Percentiles rank a stretch among this genome's conserved stretches.
Evolutionary conservation across 164 flowering plant genomes (phyloP).

Genomic region (Annona squamosa): DNA sequence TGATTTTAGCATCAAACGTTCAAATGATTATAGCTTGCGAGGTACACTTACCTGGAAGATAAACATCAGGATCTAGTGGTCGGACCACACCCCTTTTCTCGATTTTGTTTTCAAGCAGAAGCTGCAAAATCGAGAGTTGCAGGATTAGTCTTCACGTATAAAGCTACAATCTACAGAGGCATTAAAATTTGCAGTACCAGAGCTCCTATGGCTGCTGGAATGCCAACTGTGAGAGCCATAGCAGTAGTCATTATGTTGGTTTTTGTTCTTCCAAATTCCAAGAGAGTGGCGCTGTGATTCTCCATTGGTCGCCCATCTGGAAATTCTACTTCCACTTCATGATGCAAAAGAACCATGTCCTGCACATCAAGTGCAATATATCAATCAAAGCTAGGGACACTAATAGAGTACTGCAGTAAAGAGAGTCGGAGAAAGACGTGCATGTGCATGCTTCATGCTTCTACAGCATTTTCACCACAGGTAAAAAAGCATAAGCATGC

Average conservation of each 20-base stretch:
- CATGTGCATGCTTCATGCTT: too few relatives aligned
- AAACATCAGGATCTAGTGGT: conserved; percentile 83
- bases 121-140: conserved; percentile 35
- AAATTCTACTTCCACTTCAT: conserved; percentile 72
- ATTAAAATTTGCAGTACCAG: conserved; percentile 37
- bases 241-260: conserved; percentile 60
- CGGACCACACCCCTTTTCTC: conserved; percentile 66
- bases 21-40: background rate
- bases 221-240: conserved; percentile 91
- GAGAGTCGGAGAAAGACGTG: background rate
- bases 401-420: background rate
- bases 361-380: conserved; percentile 16
- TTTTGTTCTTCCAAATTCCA: conserved; percentile 67
- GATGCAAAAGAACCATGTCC: conserved; percentile 98
- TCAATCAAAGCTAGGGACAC: background rate
- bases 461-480: background rate
- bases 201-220: conserved; percentile 93
- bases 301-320: conserved; percentile 51
- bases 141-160: background rate
- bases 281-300: conserved; percentile 54
- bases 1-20: background rate
- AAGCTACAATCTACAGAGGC: background rate
- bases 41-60: conserved; percentile 57
- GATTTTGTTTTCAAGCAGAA: conserved; percentile 63
- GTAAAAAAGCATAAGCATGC: background rate